These are phyloP conservation scores for Lentinula guzmanii DNA, from an alignment of 768 basidiomycete species.

Conservation along the genomic window DNA sequence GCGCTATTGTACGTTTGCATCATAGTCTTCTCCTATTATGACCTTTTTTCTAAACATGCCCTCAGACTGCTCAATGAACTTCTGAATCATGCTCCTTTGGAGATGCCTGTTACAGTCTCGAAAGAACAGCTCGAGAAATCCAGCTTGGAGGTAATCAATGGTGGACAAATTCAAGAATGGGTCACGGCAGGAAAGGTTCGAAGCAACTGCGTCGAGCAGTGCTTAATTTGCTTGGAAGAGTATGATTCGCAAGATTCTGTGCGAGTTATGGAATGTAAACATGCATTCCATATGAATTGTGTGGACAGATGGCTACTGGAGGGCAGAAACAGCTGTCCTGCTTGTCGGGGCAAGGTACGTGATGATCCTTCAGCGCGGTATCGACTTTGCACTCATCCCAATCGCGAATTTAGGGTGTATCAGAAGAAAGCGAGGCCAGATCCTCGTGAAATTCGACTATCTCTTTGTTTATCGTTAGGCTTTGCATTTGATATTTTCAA, in stretches of 20 bases:
- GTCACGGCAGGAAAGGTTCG: slow-evolving; percentile 61
- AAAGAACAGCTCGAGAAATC: slow-evolving; percentile 83
- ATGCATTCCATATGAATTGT: slow-evolving; percentile 86
- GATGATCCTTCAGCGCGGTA: background rate
- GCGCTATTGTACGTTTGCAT: slow-evolving; percentile 55
- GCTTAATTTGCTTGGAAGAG: slow-evolving; percentile 84
- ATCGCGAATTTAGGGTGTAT: background rate
- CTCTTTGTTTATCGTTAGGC: background rate
- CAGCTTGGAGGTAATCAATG: slow-evolving; percentile 71
- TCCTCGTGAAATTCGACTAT: background rate
- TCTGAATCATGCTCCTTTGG: slow-evolving; percentile 52
- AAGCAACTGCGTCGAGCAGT: slow-evolving; percentile 78
- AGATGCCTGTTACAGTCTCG: slow-evolving; percentile 73
- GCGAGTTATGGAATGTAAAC: slow-evolving; percentile 75
- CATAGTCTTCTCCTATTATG: background rate
- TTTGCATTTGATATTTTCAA: background rate
- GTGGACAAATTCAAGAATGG: slow-evolving; percentile 42
- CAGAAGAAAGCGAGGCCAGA: background rate
- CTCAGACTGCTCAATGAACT: slow-evolving; percentile 77
- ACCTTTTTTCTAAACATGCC: background rate
- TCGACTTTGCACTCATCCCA: background rate
- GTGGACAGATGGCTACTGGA: slow-evolving; percentile 86
- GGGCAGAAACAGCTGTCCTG: slow-evolving; percentile 88
- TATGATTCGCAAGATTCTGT: slow-evolving; percentile 75
- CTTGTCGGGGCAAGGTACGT: slow-evolving; percentile 73